Evolutionary conservation across 495 filamentous ascomycete species (phyloP), one percentile per base, ranked within the genome.

Genomic region (Talaromyces proteolyticus): DNA sequence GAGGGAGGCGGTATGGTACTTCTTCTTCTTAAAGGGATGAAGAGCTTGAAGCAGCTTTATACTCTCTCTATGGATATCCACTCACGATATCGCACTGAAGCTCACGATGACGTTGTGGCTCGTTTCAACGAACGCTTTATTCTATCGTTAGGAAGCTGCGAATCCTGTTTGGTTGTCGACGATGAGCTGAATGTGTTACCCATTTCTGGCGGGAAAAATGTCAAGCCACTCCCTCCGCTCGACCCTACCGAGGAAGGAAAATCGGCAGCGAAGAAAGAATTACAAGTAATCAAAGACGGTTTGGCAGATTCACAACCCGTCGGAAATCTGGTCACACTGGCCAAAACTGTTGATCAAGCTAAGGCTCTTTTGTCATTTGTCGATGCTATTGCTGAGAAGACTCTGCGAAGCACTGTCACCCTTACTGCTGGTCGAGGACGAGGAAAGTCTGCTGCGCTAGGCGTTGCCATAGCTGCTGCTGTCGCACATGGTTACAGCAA

Each of bases 51-150:
- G 67, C 91, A 99, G 67, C 80, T 99, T 0, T 99, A 96, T 67
- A 96, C 92, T 3, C 64, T 99, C 58, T 90, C 90, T 22, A 99
- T 99, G 94, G 94, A 97, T 63, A 86, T 96, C 39, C 94, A 99
- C 67, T 90, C 93, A 20, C 78, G 94, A 63, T 99, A 97, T 69
- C 78, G 94, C 50, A 99, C 94, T 36, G 94, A 99, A 63, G 94
- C 94, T 5, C 90, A 97, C 63, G 87, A 86, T 48, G 94, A 99
- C 68, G 93, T 99, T 44, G 82, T 88, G 40, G 93, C 93, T 34
- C 81, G 94, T 46, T 99, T 99, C 77, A 99, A 97, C 67, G 94
- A 97, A 69, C 83, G 94, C 6, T 99, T 99, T 59, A 89, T 99
- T 39, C 74, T 99, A 44, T 97, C 93, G 2, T 77, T 99, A 3